A percentile compares a stretch with the other conserved stretches of the same genome.
phyloP scores from a whole-genome alignment of 2,329 filamentous ascomycete species.

The Aureobasidium leucospermi region DNA sequence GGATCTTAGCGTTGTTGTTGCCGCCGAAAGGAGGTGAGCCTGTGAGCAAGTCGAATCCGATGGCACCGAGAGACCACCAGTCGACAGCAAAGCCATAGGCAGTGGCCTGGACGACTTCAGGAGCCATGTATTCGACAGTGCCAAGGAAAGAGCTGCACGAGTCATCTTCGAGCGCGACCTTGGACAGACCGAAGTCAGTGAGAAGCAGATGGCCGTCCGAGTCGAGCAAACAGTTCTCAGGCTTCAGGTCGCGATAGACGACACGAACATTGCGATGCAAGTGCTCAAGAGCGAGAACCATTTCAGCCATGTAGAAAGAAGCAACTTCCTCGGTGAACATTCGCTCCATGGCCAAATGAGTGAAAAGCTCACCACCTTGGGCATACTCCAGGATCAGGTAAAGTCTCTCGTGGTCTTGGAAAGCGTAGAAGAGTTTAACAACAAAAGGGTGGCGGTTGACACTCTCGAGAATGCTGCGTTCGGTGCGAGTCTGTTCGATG shows the following conservation, averaged over 20 bases:
- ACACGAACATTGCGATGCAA: constrained; percentile 88
- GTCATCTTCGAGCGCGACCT: constrained; percentile 72
- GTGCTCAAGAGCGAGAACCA: constrained; percentile 89
- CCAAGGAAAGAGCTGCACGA: constrained; percentile 85
- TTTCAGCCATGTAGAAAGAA: constrained; percentile 97
- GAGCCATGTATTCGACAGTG: constrained; percentile 98
- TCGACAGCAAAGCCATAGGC: constrained; percentile 93
- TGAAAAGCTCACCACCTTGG: constrained; percentile 92
- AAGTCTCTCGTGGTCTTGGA: constrained; percentile 95
- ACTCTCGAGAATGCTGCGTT: constrained; percentile 88
- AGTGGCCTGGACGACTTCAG: constrained; percentile 81
- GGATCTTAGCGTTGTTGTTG: constrained; percentile 87
- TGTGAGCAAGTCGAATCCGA: constrained; percentile 88
- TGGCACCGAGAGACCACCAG: constrained; percentile 96
- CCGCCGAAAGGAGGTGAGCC: constrained; percentile 86
- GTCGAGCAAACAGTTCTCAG: constrained; percentile 93
- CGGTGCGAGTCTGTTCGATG: constrained; percentile 94
- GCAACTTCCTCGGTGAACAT: constrained; percentile 90
- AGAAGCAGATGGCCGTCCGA: constrained; percentile 84
- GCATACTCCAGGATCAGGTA: constrained; percentile 98
- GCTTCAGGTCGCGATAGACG: constrained; percentile 94
- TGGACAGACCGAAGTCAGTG: constrained; percentile 94
- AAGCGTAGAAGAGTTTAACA: constrained; percentile 96
- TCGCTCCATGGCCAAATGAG: constrained; percentile 84
- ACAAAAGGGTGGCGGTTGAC: constrained; percentile 97